Evolutionary conservation across 257 asterid genomes (phyloP).

Genomic region (Petrea volubilis): DNA sequence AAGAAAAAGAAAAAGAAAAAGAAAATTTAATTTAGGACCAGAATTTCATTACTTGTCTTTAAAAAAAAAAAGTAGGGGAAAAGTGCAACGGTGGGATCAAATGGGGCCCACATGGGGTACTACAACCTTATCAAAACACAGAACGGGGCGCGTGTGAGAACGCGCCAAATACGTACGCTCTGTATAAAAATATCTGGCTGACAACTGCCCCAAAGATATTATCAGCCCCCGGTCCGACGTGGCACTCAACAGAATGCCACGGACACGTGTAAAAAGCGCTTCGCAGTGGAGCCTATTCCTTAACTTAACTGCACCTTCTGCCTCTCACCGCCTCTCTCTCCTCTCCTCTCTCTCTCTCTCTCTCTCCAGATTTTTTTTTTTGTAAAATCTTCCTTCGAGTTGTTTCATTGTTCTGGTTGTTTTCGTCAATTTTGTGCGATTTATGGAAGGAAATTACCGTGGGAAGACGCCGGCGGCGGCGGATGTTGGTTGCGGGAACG

Average conservation of each 20-base stretch:
- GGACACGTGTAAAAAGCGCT: slow-evolving; percentile 69
- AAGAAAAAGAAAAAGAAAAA: background rate
- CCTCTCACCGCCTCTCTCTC: slow-evolving; percentile 25
- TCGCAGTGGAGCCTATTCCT: slow-evolving; percentile 55
- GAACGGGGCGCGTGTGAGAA: slow-evolving; percentile 19
- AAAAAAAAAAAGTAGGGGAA: background rate
- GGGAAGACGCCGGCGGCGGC: slow-evolving; percentile 26
- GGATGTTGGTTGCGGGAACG: slow-evolving; percentile 17
- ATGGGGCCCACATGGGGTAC: background rate
- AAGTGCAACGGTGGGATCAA: slow-evolving; percentile 7
- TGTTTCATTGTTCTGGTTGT: background rate
- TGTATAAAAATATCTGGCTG: slow-evolving; percentile 58
- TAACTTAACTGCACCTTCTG: slow-evolving; percentile 22
- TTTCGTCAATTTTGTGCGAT: background rate
- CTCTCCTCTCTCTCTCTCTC: slow-evolving; percentile 7
- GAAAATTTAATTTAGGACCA: background rate
- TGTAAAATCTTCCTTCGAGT: background rate
- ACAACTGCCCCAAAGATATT: slow-evolving; percentile 49
- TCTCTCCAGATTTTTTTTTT: too few relatives aligned
- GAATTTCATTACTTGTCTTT: slow-evolving; percentile 16
- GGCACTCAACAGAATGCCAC: slow-evolving; percentile 27
- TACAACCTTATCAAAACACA: slow-evolving; percentile 6
- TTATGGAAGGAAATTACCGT: slow-evolving; percentile 34
- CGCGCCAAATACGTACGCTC: background rate
- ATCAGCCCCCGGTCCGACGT: slow-evolving; percentile 38